Evolutionary conservation across 2,329 filamentous ascomycete species (phyloP), one percentile per base, ranked within the genome.

Genomic region (Colletotrichum camelliae): DNA sequence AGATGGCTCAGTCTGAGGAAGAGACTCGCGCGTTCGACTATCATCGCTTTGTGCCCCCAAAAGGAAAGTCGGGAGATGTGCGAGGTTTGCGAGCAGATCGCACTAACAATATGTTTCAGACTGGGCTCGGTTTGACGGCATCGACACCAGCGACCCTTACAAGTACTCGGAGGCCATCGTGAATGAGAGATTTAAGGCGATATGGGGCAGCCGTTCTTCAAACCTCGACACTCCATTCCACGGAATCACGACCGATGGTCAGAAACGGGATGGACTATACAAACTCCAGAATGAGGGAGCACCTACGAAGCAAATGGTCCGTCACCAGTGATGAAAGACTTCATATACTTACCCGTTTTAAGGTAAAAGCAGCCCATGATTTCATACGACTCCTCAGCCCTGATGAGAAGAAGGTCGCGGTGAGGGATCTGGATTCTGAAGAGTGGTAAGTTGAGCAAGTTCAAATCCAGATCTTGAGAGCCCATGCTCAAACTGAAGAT

Each of bases 401-500:
- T 4, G 16, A 3, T 27, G 55, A 58, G 55, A 24, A 29, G 55
- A 16, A 58, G 13, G 55, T 7, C 13, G 55, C 27, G 16, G 27
- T 58, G 24, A 24, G 55, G 29, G 55, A 58, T 0, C 21, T 58
- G 27, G 55, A 58, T 29, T 58, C 55, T 29, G 24, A 29, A 18
- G 55, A 58, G 21, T 58, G 55, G 55, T 58, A 24, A 29, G 55
- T 2, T 18, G 7, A 0, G 13, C 7, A 58, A 18, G 21, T 10
- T 24, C 2, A 9, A 1, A 21, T 21, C 1, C 43, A 21, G n/a
- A 48, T 48, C 3, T 29, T 0, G 55, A 1, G 0, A 16, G 13
- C 0, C 18, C 13, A 10, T 29, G 13, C 21, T 58, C 1, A 58
- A 58, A 21, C 7, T 58, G 55, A 58, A n/a, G 21, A 24, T 58